Conservation (phyloP, 2,329 filamentous ascomycete genomes). For the Cladosporium sp. region DNA sequence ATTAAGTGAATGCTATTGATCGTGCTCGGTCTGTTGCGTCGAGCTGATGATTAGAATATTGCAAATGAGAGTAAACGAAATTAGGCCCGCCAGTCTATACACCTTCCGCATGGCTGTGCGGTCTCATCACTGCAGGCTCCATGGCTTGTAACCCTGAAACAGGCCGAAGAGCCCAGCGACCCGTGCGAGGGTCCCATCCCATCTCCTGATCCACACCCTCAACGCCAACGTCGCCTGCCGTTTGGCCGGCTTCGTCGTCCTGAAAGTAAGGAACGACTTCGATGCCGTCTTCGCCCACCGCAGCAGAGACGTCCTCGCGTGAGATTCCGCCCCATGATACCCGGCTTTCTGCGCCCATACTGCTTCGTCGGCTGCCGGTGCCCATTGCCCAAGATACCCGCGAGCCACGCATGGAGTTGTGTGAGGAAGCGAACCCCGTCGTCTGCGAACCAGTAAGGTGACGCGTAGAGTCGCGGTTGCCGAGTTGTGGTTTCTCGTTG, state of each 20-base stretch:
- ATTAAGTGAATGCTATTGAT: too few species aligned
- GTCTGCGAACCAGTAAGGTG: constrained; percentile 20
- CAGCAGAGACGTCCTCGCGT: constrained; percentile 18
- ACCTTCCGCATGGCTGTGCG: neutral
- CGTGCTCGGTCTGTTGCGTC: too few species aligned
- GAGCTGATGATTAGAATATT: too few species aligned
- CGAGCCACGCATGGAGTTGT: constrained; percentile 6
- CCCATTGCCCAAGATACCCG: constrained; percentile 15
- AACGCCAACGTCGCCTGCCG: constrained; percentile 10
- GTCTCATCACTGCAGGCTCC: neutral
- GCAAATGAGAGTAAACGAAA: too few species aligned
- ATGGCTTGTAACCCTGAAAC: constrained; percentile 6
- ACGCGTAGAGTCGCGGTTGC: constrained; percentile 20
- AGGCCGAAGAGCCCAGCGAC: constrained; percentile 26
- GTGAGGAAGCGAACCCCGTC: constrained; percentile 8
- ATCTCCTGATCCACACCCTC: constrained; percentile 24
- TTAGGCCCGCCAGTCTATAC: neutral
- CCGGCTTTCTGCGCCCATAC: constrained; percentile 10
- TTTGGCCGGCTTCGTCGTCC: constrained; percentile 11
- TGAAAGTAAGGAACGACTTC: constrained; percentile 26
- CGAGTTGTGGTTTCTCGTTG: constrained; percentile 25
- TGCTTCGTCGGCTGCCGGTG: constrained; percentile 11
- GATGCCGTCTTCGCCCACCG: constrained; percentile 26
- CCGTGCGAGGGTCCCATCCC: constrained; percentile 28
- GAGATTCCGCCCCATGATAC: constrained; percentile 28